Base-by-base conservation (phyloP, 768 basidiomycete species). In the Wakefieldia striispora region DNA sequence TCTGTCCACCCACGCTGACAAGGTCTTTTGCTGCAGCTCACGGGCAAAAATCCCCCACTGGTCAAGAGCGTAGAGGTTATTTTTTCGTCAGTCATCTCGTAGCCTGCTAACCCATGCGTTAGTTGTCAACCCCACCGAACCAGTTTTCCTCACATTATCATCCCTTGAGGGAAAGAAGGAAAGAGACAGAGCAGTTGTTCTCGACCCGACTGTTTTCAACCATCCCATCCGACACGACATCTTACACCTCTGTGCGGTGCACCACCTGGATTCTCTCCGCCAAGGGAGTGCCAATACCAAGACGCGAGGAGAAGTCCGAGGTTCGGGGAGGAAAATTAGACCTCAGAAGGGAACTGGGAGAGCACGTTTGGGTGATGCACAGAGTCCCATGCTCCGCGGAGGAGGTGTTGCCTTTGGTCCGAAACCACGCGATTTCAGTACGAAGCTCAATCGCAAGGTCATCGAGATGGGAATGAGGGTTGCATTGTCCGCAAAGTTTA, bases 391-490 rank as follows among this genome's bases (percentile, higher is more conserved):
- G 79, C 79, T 86, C 47, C 77, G 85, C 27, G 95, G 95, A 29
- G 97, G 97, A 70, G 97, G 95, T 58, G 81, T 88, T 35, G 91
- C 91, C 6, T 94, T 93, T 53, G 93, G 93, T 26, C 91, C 92
- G 1, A 87, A 91, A 63, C 91, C 93, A 3, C 81, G 93, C 42
- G 90, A 97, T 66, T 97, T 95, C 68, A 83, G 88, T 59, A 93
- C 92, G 17, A 87, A 90, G 55, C 79, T 99, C 33, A 89, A 91
- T n/a, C 80, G 91, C 55, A 97, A 97, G 70, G 88, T 97, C 57
- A 79, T 92, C 36, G 76, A 90, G 59, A 88, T 97, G 83, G 95
- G 95, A 10, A 85, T 97, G 82, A 81, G 90, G 19, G 86, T 94
- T 43, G 94, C 91, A 3, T 69, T 98, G 39, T 92, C 91, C 56